Evolutionary conservation across 2,329 filamentous ascomycete genomes (phyloP), one percentile per base, ranked within the genome.

Genomic region (Fusarium zealandicum): DNA sequence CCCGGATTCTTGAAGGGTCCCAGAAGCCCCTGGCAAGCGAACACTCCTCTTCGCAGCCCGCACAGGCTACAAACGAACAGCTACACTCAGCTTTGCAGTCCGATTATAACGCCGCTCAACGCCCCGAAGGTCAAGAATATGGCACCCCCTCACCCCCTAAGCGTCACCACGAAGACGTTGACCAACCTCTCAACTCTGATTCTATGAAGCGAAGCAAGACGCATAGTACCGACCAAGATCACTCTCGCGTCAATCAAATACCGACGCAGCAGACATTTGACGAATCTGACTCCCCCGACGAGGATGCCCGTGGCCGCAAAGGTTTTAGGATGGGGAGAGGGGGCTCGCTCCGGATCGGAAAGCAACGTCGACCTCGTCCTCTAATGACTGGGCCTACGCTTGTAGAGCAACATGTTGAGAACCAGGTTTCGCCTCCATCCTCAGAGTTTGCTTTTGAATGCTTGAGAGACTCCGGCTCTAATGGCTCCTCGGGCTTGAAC

Each of bases 301-400:
- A 56, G 17, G 61, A 59, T 6, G 37, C 42, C 18, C 54, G 59
- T 14, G 52, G 48, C 5, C 59, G 46, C 9, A 61, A 57, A 11
- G 56, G 53, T 13, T 75, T 69, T 16, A 64, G 70, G 25, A 53
- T 63, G 32, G 57, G 65, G 20, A 66, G 64, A 10, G 72, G 71
- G n/a, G 72, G 71, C 17, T 75, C 74, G 4, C 63, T 75, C 25
- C 68, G 67, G 9, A 51, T 74, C 18, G 54, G 57, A 3, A 73
- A 73, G 55, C 66, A 67, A 40, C 69, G 71, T 20, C 69, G 63
- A 27, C 55, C 59, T 12, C 63, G 57, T 13, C 36, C 55, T 18
- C 17, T 64, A 11, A 45, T 58, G 47, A 41, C 56, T 14, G 52
- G 41, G n/a, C 38, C 65, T 33, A 45, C 46, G 16, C 52, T 64